Conservation (phyloP, 2,329 filamentous ascomycete genomes). For the Alternaria hordeiaustralica region DNA sequence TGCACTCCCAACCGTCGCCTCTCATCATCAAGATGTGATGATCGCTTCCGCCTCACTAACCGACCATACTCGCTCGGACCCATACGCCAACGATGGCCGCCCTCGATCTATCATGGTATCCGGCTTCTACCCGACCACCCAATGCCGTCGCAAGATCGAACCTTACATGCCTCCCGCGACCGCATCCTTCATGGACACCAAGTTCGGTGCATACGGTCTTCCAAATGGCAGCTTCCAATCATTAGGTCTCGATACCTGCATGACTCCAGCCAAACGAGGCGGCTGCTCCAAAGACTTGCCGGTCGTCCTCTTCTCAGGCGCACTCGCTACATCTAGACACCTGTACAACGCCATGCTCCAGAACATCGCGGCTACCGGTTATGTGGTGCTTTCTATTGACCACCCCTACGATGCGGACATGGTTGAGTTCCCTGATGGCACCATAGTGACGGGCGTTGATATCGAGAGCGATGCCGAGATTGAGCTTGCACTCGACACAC, state of each 20-base stretch:
- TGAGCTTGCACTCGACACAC: slow-evolving; percentile 26
- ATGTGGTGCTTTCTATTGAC: slow-evolving; percentile 57
- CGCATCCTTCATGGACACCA: slow-evolving; percentile 26
- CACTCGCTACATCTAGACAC: slow-evolving; percentile 53
- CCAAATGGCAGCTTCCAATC: slow-evolving; percentile 33
- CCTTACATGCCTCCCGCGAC: slow-evolving; percentile 35
- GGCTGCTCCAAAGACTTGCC: slow-evolving; percentile 11
- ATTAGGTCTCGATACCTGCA: slow-evolving; percentile 26
- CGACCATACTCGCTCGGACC: slow-evolving; percentile 26
- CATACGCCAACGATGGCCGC: slow-evolving; percentile 26
- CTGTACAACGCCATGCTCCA: slow-evolving; percentile 54
- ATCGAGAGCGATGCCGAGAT: slow-evolving; percentile 32
- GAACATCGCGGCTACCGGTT: slow-evolving; percentile 57
- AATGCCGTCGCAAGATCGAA: slow-evolving; percentile 16
- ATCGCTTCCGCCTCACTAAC: slow-evolving; percentile 22
- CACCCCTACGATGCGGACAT: slow-evolving; percentile 58
- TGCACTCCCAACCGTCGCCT: slow-evolving; percentile 20
- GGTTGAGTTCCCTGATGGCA: slow-evolving; percentile 59
- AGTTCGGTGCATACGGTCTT: slow-evolving; percentile 33
- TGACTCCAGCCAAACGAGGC: not conserved
- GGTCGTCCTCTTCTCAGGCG: slow-evolving; percentile 55
- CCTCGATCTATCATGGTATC: slow-evolving; percentile 33
- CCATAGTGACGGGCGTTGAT: slow-evolving; percentile 32
- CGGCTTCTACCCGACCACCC: slow-evolving; percentile 25
- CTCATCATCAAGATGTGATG: slow-evolving; percentile 16